Evolutionary conservation across 2,329 filamentous ascomycete genomes (phyloP).

Genomic region (Stagonosporopsis cucurbitacearum): DNA sequence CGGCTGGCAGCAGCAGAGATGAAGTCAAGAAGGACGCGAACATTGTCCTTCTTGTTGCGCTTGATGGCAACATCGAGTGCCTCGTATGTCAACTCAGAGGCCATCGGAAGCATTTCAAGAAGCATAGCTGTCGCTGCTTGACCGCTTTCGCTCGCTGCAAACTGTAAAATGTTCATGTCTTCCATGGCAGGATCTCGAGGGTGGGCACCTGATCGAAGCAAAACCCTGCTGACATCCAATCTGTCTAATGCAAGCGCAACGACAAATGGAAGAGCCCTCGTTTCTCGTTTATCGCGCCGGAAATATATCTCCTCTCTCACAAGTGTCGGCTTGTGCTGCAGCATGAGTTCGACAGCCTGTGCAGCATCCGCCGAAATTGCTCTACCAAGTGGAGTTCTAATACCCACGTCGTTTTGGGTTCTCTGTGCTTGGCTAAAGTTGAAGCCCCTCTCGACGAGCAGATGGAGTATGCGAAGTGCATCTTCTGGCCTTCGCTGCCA

Average conservation of each 20-base stretch:
- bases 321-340: conserved; percentile 20
- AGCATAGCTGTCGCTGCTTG: conserved; percentile 22
- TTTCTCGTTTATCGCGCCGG: conserved; percentile 24
- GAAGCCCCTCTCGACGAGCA: conserved; percentile 24
- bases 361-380: conserved; percentile 26
- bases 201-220: conserved; percentile 25
- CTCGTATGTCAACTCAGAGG: conserved; percentile 26
- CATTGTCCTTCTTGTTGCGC: conserved; percentile 20
- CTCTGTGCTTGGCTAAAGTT: conserved; percentile 21
- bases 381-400: conserved; percentile 22
- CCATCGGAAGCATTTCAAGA: conserved; percentile 23
- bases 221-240: conserved; percentile 22
- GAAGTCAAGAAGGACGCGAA: conserved; percentile 22
- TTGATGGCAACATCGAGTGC: conserved; percentile 27
- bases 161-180: conserved; percentile 26
- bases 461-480: conserved; percentile 27
- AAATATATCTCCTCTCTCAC: conserved; percentile 27
- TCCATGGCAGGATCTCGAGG: conserved; percentile 28
- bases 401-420: conserved; percentile 23
- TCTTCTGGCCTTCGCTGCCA: conserved; percentile 28
- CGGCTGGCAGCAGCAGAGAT: conserved; percentile 25
- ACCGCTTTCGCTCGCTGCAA: conserved; percentile 21
- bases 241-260: conserved; percentile 21
- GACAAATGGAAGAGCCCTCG: conserved; percentile 24
- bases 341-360: conserved; percentile 27